Evolutionary conservation across 768 basidiomycete species (phyloP), one percentile per base, ranked within the genome.

Genomic region (Roridomyces roridus): DNA sequence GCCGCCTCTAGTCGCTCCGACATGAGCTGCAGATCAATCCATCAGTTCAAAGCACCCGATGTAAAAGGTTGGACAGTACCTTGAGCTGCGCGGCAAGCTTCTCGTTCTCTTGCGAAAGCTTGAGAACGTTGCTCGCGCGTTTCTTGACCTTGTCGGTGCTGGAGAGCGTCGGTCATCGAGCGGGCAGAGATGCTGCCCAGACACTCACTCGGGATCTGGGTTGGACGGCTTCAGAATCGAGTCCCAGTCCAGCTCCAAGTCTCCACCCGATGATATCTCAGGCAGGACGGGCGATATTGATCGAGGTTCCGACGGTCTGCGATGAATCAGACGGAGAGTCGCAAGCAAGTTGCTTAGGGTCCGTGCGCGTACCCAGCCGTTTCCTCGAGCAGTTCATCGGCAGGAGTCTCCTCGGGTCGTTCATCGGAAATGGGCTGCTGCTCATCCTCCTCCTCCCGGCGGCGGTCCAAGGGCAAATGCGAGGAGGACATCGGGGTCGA

Each of bases 81-180:
- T 59, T 85, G 66, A 93, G 80, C 72, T 91, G 85, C 46, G 81
- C 86, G 72, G 88, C 86, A 57, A 93, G 75, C 70, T 86, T 88
- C 70, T 89, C 87, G 70, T 92, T 88, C 78, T 93, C 91, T 74
- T 88, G 80, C 20, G 87, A 80, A 31, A 93, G 77, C 67, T 88
- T 90, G 67, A 89, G 70, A 55, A 92, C 88, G 70, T 88, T 91
- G 65, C 87, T 89, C 37, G 85, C 86, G 59, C 91, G 85, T 73
- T 91, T 92, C 68, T 89, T 77, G 25, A 82, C 73, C 70, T 80
- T 82, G 51, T 75, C 77, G 43, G 74, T 67, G 64, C 82, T 82
- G 68, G 5, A 46, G 52, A 65, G 51, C 60, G 44, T 60, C 51
- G 55, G 57, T 63, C 49, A 61, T 53, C 55, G 51, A 63, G 46